Conservation (phyloP, 192 early-diverging fungal genomes). For the Gaertneriomyces semiglobifer region DNA sequence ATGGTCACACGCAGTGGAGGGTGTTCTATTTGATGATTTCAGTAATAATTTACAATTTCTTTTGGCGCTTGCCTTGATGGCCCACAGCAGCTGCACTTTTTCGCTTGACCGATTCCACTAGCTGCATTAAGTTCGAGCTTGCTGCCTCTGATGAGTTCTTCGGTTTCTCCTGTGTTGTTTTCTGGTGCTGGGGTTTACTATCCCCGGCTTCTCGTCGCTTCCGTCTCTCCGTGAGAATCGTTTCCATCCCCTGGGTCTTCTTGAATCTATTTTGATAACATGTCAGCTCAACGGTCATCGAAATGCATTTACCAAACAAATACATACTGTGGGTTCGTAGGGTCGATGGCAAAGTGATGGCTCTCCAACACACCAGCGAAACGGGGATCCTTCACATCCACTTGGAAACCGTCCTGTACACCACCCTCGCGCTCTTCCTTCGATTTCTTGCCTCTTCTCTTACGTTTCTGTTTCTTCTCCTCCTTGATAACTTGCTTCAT, state of each 20-base stretch:
- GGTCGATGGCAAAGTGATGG: slow-evolving; percentile 91
- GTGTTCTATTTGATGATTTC: too few species aligned
- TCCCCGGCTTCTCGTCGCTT: slow-evolving; percentile 10
- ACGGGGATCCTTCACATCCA: slow-evolving; percentile 80
- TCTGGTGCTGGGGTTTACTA: neutral
- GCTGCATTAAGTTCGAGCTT: neutral
- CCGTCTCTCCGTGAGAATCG: slow-evolving; percentile 55
- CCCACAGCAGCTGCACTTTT: slow-evolving; percentile 28
- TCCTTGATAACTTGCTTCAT: slow-evolving; percentile 80
- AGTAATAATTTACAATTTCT: too few species aligned
- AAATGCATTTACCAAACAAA: neutral
- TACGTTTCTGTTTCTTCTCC: slow-evolving; percentile 68
- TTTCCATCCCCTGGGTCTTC: slow-evolving; percentile 76
- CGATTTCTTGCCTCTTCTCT: slow-evolving; percentile 36
- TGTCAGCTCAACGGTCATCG: neutral
- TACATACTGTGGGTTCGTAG: slow-evolving; percentile 80
- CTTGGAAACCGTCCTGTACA: slow-evolving; percentile 78
- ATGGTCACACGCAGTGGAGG: neutral
- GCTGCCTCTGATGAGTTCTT: neutral
- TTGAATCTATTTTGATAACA: slow-evolving; percentile 58
- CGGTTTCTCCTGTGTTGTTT: neutral
- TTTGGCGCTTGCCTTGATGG: neutral
- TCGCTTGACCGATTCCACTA: slow-evolving; percentile 27
- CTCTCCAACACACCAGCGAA: slow-evolving; percentile 76
- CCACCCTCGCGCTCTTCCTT: slow-evolving; percentile 51